Percentiles rank a stretch among this genome's conserved stretches.
These are phyloP conservation scores for Sarocladium brachiariae DNA, from an alignment of 2,329 filamentous ascomycete genomes.

Conservation along the genomic window DNA sequence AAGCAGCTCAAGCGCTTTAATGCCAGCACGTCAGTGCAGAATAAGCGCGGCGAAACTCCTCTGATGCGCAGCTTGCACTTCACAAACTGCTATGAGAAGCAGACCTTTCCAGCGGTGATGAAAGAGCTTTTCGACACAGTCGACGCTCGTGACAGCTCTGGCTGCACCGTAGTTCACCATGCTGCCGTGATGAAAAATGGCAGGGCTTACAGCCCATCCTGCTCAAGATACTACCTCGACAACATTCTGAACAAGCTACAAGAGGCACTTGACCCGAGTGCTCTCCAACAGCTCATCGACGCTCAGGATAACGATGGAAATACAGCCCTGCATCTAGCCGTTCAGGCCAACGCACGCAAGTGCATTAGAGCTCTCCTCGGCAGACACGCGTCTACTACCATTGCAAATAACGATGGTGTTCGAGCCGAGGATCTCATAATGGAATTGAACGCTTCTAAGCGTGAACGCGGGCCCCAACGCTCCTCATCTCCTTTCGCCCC, in stretches of 20 bases:
- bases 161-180: slow-evolving; percentile 89
- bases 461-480: slow-evolving; percentile 60
- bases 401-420: slow-evolving; percentile 74
- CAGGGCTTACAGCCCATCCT: slow-evolving; percentile 74
- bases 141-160: slow-evolving; percentile 68
- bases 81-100: slow-evolving; percentile 93
- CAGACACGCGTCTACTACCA: slow-evolving; percentile 75
- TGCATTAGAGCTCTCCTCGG: slow-evolving; percentile 75
- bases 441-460: slow-evolving; percentile 61
- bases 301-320: slow-evolving; percentile 81
- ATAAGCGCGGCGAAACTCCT: slow-evolving; percentile 75
- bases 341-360: slow-evolving; percentile 80
- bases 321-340: slow-evolving; percentile 69
- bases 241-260: slow-evolving; percentile 81
- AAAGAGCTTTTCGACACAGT: slow-evolving; percentile 79
- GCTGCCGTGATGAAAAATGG: slow-evolving; percentile 83
- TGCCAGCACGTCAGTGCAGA: slow-evolving; percentile 65
- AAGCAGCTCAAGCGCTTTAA: slow-evolving; percentile 78
- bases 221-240: slow-evolving; percentile 89
- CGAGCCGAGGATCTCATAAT: slow-evolving; percentile 81
- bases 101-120: slow-evolving; percentile 79
- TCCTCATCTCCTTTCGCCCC: slow-evolving; percentile 69
- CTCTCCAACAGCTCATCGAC: slow-evolving; percentile 74
- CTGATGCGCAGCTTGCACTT: slow-evolving; percentile 93
- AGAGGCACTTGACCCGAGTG: slow-evolving; percentile 66